Conservation (phyloP, 257 asterid species). For the Penstemon davidsonii region DNA sequence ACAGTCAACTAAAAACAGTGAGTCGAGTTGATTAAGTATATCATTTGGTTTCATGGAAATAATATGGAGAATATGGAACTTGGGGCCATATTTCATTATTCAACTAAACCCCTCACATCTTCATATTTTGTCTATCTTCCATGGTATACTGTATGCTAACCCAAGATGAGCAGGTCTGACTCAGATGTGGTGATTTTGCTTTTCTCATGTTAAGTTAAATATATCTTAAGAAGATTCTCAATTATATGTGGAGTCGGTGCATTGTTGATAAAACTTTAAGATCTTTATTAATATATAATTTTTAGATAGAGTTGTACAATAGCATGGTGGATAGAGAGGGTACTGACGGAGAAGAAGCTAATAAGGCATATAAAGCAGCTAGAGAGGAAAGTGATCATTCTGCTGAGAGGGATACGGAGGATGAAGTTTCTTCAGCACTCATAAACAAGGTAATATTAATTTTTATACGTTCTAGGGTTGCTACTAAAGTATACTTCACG, state of each 20-base stretch:
- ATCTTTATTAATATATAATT: slow-evolving; percentile 27
- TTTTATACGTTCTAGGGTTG: slow-evolving; percentile 4
- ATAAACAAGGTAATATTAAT: slow-evolving; percentile 70
- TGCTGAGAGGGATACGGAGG: slow-evolving; percentile 61
- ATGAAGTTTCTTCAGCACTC: slow-evolving; percentile 84
- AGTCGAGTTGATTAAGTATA: neutral
- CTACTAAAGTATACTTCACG: slow-evolving; percentile 1
- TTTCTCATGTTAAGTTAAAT: neutral
- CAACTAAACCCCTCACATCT: no score
- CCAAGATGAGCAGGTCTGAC: neutral
- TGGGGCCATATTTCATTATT: no score
- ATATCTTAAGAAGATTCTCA: slow-evolving; percentile 16
- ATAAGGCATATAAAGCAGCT: slow-evolving; percentile 82
- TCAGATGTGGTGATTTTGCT: neutral
- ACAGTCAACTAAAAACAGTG: neutral
- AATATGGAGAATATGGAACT: no score
- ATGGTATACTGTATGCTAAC: neutral
- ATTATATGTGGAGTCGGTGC: slow-evolving; percentile 5
- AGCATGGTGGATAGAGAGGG: slow-evolving; percentile 87
- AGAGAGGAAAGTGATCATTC: slow-evolving; percentile 68
- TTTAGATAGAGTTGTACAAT: slow-evolving; percentile 85
- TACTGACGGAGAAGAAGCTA: slow-evolving; percentile 70
- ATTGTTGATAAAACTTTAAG: neutral
- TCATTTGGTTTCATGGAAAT: neutral
- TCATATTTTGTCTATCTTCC: neutral